These are phyloP conservation scores for Grosmannia huntii DNA, from an alignment of 2,329 filamentous ascomycete genomes.

Conservation along the genomic window DNA sequence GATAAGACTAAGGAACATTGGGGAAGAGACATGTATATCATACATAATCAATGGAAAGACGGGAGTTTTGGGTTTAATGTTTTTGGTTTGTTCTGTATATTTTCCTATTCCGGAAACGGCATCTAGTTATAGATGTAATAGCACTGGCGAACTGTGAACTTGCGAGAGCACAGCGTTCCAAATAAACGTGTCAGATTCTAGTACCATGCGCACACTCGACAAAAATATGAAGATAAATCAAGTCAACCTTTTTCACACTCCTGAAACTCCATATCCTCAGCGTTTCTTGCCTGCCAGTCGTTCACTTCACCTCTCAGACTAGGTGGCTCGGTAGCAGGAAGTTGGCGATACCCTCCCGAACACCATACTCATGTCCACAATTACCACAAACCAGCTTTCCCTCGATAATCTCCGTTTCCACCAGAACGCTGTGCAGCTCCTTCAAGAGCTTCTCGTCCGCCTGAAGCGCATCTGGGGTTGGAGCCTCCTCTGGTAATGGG, in stretches of 20 bases:
- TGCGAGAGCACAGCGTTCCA: not conserved
- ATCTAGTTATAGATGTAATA: not conserved
- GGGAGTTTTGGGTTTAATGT: not conserved
- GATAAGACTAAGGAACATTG: not conserved
- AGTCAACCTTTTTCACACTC: not conserved
- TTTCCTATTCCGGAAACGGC: not conserved
- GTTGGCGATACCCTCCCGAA: conserved; percentile 94
- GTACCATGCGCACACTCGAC: not conserved
- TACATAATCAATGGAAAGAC: not conserved
- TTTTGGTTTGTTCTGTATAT: not conserved
- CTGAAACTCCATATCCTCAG: not conserved
- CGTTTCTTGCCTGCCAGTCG: not conserved
- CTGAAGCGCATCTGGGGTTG: conserved; percentile 47
- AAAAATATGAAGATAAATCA: not conserved
- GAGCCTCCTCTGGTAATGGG: conserved; percentile 51
- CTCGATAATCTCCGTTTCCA: conserved; percentile 82
- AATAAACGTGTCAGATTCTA: not conserved
- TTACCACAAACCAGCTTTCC: conserved; percentile 83
- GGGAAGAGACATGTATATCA: not conserved
- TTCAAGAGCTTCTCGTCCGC: conserved; percentile 56
- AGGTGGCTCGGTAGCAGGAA: conserved; percentile 89
- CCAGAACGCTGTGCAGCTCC: conserved; percentile 68
- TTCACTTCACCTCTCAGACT: conserved; percentile 36
- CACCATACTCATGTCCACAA: conserved; percentile 86
- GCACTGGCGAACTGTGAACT: not conserved